A percentile compares a stretch with the other conserved stretches of the same genome.
Conservation (phyloP, 441 rosid species). For the Euphorbia celastroides region DNA sequence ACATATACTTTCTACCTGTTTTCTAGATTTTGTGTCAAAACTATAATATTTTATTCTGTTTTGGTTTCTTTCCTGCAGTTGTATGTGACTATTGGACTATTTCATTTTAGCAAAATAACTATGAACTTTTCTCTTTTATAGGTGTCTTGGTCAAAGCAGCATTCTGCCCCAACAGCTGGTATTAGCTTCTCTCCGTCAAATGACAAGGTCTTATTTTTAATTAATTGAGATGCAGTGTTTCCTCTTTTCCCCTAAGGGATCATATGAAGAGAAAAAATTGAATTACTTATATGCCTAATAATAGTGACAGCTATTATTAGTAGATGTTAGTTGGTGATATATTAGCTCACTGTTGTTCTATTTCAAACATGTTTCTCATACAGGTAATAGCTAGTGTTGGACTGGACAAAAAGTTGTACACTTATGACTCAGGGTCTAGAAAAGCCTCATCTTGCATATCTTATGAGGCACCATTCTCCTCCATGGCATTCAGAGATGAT, state of each 20-base stretch:
- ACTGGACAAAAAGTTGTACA: conserved; percentile 89
- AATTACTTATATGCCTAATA: neutral
- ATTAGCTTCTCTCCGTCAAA: conserved; percentile 86
- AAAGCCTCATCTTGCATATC: conserved; percentile 66
- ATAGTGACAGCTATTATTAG: conserved; percentile 11
- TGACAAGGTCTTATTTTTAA: conserved; percentile 63
- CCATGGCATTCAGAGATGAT: conserved; percentile 91
- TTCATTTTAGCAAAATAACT: conserved; percentile 12
- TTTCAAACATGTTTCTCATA: conserved; percentile 20
- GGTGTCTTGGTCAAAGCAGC: conserved; percentile 95
- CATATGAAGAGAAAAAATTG: neutral
- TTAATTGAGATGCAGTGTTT: conserved; percentile 9
- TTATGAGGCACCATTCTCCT: conserved; percentile 91
- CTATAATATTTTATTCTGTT: neutral
- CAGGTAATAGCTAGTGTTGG: conserved; percentile 96
- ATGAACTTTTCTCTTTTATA: conserved; percentile 29
- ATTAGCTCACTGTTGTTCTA: conserved; percentile 16
- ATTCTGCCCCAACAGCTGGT: conserved; percentile 92
- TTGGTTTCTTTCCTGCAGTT: neutral
- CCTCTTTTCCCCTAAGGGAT: neutral
- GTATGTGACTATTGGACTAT: neutral
- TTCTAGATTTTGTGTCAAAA: neutral
- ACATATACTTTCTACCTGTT: neutral
- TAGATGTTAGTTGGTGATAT: conserved; percentile 9
- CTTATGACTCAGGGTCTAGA: conserved; percentile 83